A percentile compares a stretch with the other conserved stretches of the same genome.
Evolutionary conservation across 169 alveolate genomes (phyloP).

Genomic region (Plasmodium ovale): DNA sequence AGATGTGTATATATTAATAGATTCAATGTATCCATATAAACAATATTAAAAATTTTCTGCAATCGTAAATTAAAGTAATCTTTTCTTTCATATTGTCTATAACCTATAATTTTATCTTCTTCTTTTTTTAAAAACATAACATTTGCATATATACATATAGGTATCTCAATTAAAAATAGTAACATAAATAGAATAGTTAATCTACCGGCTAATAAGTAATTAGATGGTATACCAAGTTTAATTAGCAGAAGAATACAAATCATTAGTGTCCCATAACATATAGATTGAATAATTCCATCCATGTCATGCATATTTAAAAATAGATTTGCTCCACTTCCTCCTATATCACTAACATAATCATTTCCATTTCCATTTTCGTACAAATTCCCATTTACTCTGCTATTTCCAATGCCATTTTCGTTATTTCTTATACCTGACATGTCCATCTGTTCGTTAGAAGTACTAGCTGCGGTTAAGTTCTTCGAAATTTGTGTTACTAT

Average conservation of each 20-base stretch:
- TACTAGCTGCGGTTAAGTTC: slow-evolving; percentile 60
- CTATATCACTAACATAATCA: slow-evolving; percentile 6
- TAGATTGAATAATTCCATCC: slow-evolving; percentile 57
- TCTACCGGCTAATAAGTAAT: slow-evolving; percentile 68
- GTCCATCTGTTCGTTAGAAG: slow-evolving; percentile 1
- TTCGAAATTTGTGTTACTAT: slow-evolving; percentile 77
- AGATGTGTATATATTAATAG: slow-evolving; percentile 37
- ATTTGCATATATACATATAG: slow-evolving; percentile 51
- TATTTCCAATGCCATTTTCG: no score
- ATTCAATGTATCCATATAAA: slow-evolving; percentile 43
- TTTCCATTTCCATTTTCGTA: no score
- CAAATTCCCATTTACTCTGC: not conserved
- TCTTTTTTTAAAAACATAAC: slow-evolving; percentile 21
- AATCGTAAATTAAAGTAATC: slow-evolving; percentile 55
- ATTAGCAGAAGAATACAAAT: slow-evolving; percentile 25
- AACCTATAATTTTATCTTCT: not conserved
- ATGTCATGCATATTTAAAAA: slow-evolving; percentile 43
- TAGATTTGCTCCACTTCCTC: not conserved
- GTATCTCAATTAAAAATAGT: slow-evolving; percentile 38
- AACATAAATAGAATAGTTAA: slow-evolving; percentile 68
- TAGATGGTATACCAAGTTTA: slow-evolving; percentile 65
- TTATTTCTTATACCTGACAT: not conserved
- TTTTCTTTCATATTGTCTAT: slow-evolving; percentile 21
- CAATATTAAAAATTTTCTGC: slow-evolving; percentile 10
- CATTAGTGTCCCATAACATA: slow-evolving; percentile 24